A percentile compares a stretch with the other conserved stretches of the same genome.
These are phyloP conservation scores for Eurotiales sp. DNA, from an alignment of 2,329 filamentous ascomycete species.

Conservation along the genomic window DNA sequence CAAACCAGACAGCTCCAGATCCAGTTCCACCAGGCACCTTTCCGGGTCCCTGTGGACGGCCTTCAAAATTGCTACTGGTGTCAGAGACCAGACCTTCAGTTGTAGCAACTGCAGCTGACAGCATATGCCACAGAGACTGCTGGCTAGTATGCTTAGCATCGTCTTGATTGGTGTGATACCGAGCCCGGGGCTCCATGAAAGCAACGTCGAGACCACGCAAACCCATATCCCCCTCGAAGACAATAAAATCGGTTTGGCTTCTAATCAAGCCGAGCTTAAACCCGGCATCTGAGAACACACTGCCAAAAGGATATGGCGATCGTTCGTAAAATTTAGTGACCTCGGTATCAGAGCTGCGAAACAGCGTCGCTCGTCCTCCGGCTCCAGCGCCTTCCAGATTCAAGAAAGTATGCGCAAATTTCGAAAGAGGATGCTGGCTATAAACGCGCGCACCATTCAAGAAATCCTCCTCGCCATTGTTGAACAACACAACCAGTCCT, in stretches of 20 bases:
- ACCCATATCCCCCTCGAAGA: constrained; percentile 74
- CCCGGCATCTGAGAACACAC: constrained; percentile 75
- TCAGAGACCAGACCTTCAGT: constrained; percentile 67
- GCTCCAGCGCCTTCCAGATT: constrained; percentile 95
- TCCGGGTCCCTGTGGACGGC: constrained; percentile 53
- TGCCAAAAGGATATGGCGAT: constrained; percentile 73
- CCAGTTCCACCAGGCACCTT: constrained; percentile 65
- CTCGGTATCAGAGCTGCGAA: constrained; percentile 82
- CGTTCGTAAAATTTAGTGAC: constrained; percentile 74
- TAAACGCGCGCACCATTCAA: constrained; percentile 84
- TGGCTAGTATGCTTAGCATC: constrained; percentile 68
- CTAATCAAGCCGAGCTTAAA: constrained; percentile 75
- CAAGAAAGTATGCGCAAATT: constrained; percentile 80
- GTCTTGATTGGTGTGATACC: constrained; percentile 90
- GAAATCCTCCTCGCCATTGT: constrained; percentile 94
- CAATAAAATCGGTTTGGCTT: constrained; percentile 84
- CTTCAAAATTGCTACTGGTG: constrained; percentile 63
- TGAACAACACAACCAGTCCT: constrained; percentile 80
- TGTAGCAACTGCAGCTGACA: constrained; percentile 75
- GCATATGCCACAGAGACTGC: constrained; percentile 85
- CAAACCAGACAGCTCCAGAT: constrained; percentile 83
- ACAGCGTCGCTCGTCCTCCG: constrained; percentile 80
- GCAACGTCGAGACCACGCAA: constrained; percentile 87
- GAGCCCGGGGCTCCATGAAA: constrained; percentile 78
- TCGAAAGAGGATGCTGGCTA: constrained; percentile 73